A percentile compares a stretch with the other conserved stretches of the same genome.
phyloP scores from a whole-genome alignment of 176 grass and related monocot genomes.

The Aegilops bicornis region DNA sequence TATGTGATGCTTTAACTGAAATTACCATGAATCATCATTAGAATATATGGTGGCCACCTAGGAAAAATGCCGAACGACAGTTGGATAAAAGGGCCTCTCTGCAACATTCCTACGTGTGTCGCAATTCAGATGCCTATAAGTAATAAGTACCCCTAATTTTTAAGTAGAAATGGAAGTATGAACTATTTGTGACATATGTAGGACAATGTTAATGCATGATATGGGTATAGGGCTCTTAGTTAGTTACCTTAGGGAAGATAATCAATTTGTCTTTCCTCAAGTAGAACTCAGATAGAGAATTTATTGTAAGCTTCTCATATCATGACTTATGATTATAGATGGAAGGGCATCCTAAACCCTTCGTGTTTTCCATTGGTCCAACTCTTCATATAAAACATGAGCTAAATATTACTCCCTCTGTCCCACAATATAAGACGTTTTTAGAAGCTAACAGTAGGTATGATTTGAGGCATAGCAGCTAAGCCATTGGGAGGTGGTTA shows the following conservation, averaged over 20 bases:
- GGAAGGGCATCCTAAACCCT: background rate
- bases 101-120: background rate
- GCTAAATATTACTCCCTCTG: background rate
- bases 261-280: background rate
- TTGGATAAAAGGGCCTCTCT: background rate
- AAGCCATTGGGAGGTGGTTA: background rate
- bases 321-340: constrained; percentile 6
- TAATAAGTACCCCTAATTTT: background rate
- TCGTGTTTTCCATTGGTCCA: background rate
- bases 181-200: background rate
- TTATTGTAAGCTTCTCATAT: background rate
- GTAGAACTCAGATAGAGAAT: background rate
- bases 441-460: no score
- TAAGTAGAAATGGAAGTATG: background rate
- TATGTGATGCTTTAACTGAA: background rate
- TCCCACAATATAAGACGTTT: no score
- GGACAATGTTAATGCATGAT: background rate
- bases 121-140: background rate
- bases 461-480: constrained; percentile 14
- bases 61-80: background rate
- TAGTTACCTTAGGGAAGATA: constrained; percentile 4
- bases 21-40: background rate
- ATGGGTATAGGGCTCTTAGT: background rate
- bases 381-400: constrained; percentile 8
- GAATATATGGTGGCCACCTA: background rate